phyloP scores from a whole-genome alignment of 192 early-diverging fungal genomes.

The Borealophlyctis nickersoniae region DNA sequence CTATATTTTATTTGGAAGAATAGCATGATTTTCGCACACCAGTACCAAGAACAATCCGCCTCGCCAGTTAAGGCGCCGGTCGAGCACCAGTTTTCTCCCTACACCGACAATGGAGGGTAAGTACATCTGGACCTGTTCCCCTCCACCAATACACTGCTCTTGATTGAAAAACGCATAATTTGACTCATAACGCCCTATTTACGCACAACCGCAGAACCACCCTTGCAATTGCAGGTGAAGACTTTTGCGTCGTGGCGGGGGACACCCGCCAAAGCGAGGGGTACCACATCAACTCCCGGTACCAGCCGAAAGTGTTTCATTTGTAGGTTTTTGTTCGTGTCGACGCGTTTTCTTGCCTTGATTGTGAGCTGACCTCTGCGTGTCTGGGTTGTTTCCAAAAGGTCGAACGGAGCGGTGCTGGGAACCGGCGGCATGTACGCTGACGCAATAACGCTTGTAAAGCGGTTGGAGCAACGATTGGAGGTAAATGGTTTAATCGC shows the following conservation, averaged over 20 bases:
- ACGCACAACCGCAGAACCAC: conserved; percentile 74
- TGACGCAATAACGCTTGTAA: conserved; percentile 81
- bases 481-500: conserved; percentile 56
- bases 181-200: no score
- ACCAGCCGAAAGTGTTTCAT: conserved; percentile 84
- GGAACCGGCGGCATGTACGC: conserved; percentile 86
- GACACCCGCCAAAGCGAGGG: conserved; percentile 95
- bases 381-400: conserved; percentile 22
- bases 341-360: not conserved
- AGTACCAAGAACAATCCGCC: conserved; percentile 1
- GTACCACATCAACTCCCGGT: conserved; percentile 93
- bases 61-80: conserved; percentile 42
- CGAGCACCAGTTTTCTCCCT: conserved; percentile 80
- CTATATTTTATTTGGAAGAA: no score
- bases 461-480: conserved; percentile 77
- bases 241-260: conserved; percentile 90
- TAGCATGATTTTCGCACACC: no score
- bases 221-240: conserved; percentile 90
- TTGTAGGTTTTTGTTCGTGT: conserved; percentile 44
- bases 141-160: not conserved
- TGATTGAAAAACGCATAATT: no score
- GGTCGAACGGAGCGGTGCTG: conserved; percentile 78
- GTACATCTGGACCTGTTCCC: not conserved
- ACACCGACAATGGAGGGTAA: conserved; percentile 82
- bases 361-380: not conserved